These are phyloP conservation scores for Monilinia vaccinii-corymbosi DNA, from an alignment of 2,329 filamentous ascomycete genomes.

Conservation along the genomic window DNA sequence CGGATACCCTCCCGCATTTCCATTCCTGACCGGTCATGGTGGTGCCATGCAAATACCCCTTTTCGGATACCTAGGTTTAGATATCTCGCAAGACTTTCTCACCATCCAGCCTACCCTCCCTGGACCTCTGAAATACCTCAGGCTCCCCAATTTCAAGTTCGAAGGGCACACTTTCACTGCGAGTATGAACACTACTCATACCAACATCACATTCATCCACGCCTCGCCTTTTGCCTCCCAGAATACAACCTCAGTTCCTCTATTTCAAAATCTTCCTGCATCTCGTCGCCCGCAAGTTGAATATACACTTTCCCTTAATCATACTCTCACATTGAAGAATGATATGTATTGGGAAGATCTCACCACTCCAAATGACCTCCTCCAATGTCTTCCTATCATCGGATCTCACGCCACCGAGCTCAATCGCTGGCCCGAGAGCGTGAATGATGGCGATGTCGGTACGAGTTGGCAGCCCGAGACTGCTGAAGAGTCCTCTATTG, in stretches of 20 bases:
- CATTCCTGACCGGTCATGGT: constrained; percentile 63
- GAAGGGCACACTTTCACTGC: constrained; percentile 8
- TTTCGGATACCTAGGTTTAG: constrained; percentile 59
- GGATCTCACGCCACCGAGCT: constrained; percentile 38
- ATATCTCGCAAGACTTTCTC: constrained; percentile 48
- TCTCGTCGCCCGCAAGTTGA: constrained; percentile 28
- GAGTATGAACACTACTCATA: constrained; percentile 35
- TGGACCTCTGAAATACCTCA: constrained; percentile 41
- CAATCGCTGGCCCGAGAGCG: constrained; percentile 56
- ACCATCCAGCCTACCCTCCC: constrained; percentile 57
- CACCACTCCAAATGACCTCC: constrained; percentile 42
- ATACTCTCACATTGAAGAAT: constrained; percentile 44
- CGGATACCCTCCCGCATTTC: constrained; percentile 58
- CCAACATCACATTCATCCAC: constrained; percentile 41
- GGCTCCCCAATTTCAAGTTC: constrained; percentile 20
- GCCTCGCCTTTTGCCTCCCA: constrained; percentile 25
- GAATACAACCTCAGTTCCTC: constrained; percentile 28
- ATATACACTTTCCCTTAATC: constrained; percentile 36
- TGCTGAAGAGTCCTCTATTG: neutral
- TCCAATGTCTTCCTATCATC: constrained; percentile 46
- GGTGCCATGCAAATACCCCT: constrained; percentile 59
- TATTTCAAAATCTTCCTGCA: constrained; percentile 38
- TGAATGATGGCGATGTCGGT: constrained; percentile 52
- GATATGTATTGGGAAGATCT: constrained; percentile 43
- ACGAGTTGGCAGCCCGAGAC: constrained; percentile 53